phyloP scores from a whole-genome alignment of 345 rosid species.

The Erysimum cheiranthoides region DNA sequence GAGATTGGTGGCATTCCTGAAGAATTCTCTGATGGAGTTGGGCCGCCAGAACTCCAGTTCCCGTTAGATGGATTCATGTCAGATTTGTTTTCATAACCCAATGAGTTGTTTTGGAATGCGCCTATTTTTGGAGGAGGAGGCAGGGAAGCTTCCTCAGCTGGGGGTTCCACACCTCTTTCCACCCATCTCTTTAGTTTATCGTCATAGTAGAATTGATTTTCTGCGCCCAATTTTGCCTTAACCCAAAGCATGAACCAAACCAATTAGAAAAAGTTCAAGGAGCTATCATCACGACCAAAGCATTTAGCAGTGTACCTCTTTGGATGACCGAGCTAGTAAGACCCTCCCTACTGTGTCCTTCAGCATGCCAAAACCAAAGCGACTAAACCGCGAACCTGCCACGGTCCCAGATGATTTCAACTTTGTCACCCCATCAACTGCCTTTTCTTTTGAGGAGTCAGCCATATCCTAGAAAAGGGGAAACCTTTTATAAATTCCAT shows the following conservation, averaged over 20 bases:
- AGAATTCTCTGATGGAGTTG: slow-evolving; percentile 55
- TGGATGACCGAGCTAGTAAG: slow-evolving; percentile 69
- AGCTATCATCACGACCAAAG: slow-evolving; percentile 28
- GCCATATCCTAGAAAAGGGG: slow-evolving; percentile 51
- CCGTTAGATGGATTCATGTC: slow-evolving; percentile 52
- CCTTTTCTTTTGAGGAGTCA: slow-evolving; percentile 61
- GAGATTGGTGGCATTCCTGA: slow-evolving; percentile 88
- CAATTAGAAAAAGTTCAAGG: slow-evolving; percentile 34
- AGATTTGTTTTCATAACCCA: slow-evolving; percentile 63
- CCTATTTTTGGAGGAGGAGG: slow-evolving; percentile 87
- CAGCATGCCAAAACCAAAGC: slow-evolving; percentile 83
- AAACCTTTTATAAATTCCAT: slow-evolving; percentile 20
- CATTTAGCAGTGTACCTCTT: slow-evolving; percentile 64
- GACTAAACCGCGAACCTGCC: slow-evolving; percentile 73
- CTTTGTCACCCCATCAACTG: slow-evolving; percentile 53
- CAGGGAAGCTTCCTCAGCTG: slow-evolving; percentile 80
- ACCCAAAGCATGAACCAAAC: slow-evolving; percentile 42
- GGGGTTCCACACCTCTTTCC: slow-evolving; percentile 91
- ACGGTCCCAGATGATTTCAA: slow-evolving; percentile 58
- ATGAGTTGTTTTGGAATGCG: slow-evolving; percentile 67
- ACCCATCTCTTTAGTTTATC: slow-evolving; percentile 99
- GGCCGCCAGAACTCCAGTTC: slow-evolving; percentile 56
- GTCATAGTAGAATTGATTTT: slow-evolving; percentile 87
- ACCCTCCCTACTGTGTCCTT: slow-evolving; percentile 91
- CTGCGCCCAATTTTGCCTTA: slow-evolving; percentile 96